These are phyloP conservation scores for Exserohilum rostratum DNA, from an alignment of 2,329 filamentous ascomycete species.

Conservation along the genomic window DNA sequence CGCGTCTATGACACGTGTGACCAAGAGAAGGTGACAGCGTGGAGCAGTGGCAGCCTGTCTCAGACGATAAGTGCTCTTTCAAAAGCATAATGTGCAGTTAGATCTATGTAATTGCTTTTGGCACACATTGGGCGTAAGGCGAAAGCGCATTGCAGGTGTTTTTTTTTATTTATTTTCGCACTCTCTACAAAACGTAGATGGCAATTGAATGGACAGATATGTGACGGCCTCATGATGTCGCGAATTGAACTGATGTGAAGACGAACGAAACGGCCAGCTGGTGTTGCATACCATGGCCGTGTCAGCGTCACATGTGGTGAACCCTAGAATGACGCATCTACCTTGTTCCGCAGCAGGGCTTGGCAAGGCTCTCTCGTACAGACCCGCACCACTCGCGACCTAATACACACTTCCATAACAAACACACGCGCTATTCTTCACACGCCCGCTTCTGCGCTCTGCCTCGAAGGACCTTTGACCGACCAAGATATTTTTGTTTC, in stretches of 20 bases:
- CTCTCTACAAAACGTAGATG: no score
- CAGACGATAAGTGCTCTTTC: slow-evolving; percentile 15
- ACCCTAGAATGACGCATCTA: slow-evolving; percentile 20
- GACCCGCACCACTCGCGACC: slow-evolving; percentile 17
- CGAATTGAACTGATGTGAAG: no score
- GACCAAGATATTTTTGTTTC: slow-evolving; percentile 4
- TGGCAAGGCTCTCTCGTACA: slow-evolving; percentile 10
- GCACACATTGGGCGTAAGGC: slow-evolving; percentile 4
- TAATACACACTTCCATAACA: slow-evolving; percentile 29
- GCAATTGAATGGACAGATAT: background rate
- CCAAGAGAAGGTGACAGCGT: slow-evolving; percentile 66
- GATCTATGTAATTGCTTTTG: slow-evolving; percentile 1
- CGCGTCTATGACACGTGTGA: slow-evolving; percentile 71
- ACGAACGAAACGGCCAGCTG: slow-evolving; percentile 7
- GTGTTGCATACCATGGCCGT: background rate
- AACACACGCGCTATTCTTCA: slow-evolving; percentile 27
- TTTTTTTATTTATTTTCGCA: background rate
- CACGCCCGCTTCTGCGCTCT: slow-evolving; percentile 11
- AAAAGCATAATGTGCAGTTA: slow-evolving; percentile 10
- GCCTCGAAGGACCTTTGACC: slow-evolving; percentile 3
- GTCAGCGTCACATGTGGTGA: slow-evolving; percentile 11
- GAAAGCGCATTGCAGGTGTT: slow-evolving; percentile 18
- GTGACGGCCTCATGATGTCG: no score
- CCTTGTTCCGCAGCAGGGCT: slow-evolving; percentile 10
- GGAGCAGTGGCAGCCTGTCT: slow-evolving; percentile 60